Evolutionary conservation across 1,284 basidiomycete species (phyloP).

Genomic region (Ustilago lituana): DNA sequence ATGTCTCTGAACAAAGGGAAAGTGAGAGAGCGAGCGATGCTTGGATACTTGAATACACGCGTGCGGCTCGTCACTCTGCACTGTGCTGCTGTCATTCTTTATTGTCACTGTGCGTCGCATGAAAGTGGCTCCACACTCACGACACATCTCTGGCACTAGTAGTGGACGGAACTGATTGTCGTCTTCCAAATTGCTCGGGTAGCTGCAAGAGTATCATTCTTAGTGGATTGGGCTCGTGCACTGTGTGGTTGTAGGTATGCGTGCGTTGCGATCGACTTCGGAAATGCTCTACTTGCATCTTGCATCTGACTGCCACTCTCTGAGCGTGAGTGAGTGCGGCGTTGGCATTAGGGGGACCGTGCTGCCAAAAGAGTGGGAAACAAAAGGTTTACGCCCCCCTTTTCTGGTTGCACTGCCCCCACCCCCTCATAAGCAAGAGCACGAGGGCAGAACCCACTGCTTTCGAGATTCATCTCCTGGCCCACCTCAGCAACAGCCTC

Average conservation of each 20-base stretch:
- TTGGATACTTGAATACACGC: neutral
- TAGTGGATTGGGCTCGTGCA: too few relatives aligned
- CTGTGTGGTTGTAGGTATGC: too few relatives aligned
- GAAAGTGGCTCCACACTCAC: neutral
- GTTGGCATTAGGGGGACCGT: constrained; percentile 1
- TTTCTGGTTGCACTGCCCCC: neutral
- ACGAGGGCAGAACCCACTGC: constrained; percentile 9
- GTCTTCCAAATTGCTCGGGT: too few relatives aligned
- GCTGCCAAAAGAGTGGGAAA: neutral
- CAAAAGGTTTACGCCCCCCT: constrained; percentile 4
- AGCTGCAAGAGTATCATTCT: too few relatives aligned
- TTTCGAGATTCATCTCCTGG: neutral
- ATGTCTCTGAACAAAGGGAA: neutral
- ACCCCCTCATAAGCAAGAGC: neutral
- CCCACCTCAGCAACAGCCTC: neutral
- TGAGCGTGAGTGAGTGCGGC: too few relatives aligned
- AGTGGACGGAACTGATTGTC: too few relatives aligned
- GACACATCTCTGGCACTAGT: too few relatives aligned
- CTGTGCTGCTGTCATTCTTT: too few relatives aligned
- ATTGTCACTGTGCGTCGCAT: constrained; percentile 24
- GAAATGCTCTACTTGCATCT: too few relatives aligned
- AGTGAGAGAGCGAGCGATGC: neutral
- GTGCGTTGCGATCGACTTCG: too few relatives aligned
- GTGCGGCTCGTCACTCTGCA: constrained; percentile 3
- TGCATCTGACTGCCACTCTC: too few relatives aligned